These are phyloP conservation scores for Hypericum perforatum DNA, from an alignment of 345 rosid species.

Conservation along the genomic window DNA sequence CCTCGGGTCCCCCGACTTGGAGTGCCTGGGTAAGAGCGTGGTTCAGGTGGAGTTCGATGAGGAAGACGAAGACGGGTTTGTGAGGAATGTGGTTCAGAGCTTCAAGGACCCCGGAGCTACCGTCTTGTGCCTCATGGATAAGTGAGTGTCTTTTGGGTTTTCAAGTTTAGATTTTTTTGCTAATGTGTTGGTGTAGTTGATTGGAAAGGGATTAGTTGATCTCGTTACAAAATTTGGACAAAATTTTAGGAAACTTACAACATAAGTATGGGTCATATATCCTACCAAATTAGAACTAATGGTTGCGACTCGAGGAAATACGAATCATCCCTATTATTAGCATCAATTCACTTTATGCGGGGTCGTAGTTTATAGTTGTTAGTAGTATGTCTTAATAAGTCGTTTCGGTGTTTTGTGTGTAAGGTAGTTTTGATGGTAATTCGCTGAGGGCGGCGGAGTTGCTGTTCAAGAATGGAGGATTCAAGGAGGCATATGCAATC, in stretches of 20 bases:
- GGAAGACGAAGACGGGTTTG: constrained; percentile 39
- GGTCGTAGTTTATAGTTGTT: no score
- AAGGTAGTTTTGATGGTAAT: constrained; percentile 94
- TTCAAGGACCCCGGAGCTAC: constrained; percentile 52
- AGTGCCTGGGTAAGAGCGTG: constrained; percentile 37
- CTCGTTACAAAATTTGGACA: neutral
- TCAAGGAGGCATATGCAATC: constrained; percentile 81
- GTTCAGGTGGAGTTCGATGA: constrained; percentile 47
- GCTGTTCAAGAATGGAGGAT: constrained; percentile 49
- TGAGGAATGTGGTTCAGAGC: constrained; percentile 44
- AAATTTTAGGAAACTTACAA: no score
- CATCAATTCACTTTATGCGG: no score
- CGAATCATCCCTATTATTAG: no score
- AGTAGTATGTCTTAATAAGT: constrained; percentile 1
- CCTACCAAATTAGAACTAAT: no score
- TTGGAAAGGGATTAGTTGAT: neutral
- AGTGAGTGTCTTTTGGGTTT: constrained; percentile 32
- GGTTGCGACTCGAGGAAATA: no score
- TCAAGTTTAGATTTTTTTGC: neutral
- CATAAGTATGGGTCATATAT: no score
- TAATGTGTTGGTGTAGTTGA: neutral
- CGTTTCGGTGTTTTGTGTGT: constrained; percentile 24
- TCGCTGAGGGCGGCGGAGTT: constrained; percentile 66
- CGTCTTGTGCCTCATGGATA: constrained; percentile 60
- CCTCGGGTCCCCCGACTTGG: constrained; percentile 57